Evolutionary conservation across 2,329 filamentous ascomycete species (phyloP).

Genomic region (Tolypocladium inflatum): DNA sequence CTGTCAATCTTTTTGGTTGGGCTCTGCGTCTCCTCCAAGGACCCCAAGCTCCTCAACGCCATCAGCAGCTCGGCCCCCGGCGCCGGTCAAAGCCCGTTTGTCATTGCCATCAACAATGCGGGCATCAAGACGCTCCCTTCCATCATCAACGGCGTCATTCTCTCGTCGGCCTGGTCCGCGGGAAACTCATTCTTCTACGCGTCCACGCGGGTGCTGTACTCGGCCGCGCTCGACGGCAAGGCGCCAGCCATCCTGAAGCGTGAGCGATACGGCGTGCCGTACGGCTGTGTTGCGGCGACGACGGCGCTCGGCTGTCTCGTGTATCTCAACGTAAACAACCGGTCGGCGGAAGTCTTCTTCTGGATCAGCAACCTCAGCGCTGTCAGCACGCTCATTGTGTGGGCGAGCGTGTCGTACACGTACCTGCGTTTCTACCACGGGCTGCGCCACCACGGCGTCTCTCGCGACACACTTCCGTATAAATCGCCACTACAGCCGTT

Average conservation of each 20-base stretch:
- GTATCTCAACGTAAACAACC: slow-evolving; percentile 50
- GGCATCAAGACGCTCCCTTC: slow-evolving; percentile 34
- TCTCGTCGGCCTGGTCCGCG: slow-evolving; percentile 49
- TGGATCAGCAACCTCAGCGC: slow-evolving; percentile 55
- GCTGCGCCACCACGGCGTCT: slow-evolving; percentile 53
- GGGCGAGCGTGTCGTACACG: slow-evolving; percentile 56
- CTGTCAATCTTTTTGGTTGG: slow-evolving; percentile 27
- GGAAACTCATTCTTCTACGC: slow-evolving; percentile 48
- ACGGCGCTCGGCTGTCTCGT: slow-evolving; percentile 53
- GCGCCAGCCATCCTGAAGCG: slow-evolving; percentile 27
- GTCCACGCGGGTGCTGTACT: slow-evolving; percentile 37
- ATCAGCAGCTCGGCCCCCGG: slow-evolving; percentile 29
- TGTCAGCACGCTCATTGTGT: slow-evolving; percentile 61
- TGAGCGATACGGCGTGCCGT: slow-evolving; percentile 19
- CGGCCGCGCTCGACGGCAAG: slow-evolving; percentile 31
- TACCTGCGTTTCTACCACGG: slow-evolving; percentile 63
- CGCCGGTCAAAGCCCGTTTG: slow-evolving; percentile 39
- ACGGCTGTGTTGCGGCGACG: slow-evolving; percentile 16
- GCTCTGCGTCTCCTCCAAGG: slow-evolving; percentile 25
- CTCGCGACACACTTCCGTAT: slow-evolving; percentile 55
- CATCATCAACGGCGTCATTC: slow-evolving; percentile 49
- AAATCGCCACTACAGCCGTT: slow-evolving; percentile 59
- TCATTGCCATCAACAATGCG: slow-evolving; percentile 42
- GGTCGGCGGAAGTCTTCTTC: slow-evolving; percentile 50
- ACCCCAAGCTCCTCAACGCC: slow-evolving; percentile 34